These are phyloP conservation scores for Saccharomycopsis sp. DNA, from an alignment of 805 yeast genomes.

Conservation along the genomic window DNA sequence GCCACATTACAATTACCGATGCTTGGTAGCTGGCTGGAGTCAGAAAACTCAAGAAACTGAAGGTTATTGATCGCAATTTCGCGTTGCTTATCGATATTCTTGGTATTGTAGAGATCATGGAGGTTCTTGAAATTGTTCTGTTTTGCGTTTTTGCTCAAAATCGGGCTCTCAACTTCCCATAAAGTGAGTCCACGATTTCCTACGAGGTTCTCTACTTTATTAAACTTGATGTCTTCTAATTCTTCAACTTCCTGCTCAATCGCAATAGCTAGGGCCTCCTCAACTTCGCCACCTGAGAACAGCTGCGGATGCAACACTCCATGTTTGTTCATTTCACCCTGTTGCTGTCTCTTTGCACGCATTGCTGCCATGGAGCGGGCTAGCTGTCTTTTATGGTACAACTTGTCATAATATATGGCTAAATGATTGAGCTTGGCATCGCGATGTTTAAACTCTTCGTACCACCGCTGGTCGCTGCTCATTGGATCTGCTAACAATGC, in stretches of 20 bases:
- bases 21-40: neutral
- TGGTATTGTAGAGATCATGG: constrained; percentile 1
- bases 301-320: constrained; percentile 3
- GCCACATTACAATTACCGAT: constrained; percentile 16
- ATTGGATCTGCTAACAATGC: constrained; percentile 19
- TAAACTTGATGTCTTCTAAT: neutral
- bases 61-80: constrained; percentile 11
- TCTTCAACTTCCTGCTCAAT: neutral
- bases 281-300: constrained; percentile 3
- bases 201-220: constrained; percentile 5
- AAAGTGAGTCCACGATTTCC: constrained; percentile 14
- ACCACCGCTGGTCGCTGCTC: constrained; percentile 19
- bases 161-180: constrained; percentile 18
- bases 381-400: neutral
- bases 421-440: constrained; percentile 3
- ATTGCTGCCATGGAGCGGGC: neutral
- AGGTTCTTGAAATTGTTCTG: constrained; percentile 15
- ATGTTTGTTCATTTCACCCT: neutral
- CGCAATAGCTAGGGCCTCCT: neutral
- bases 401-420: constrained; percentile 3
- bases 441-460: constrained; percentile 9
- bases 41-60: constrained; percentile 17
- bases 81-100: neutral
- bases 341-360: neutral
- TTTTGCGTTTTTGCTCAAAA: constrained; percentile 6